Base-by-base conservation (phyloP, 345 rosid species). In the Kandelia obovata region DNA sequence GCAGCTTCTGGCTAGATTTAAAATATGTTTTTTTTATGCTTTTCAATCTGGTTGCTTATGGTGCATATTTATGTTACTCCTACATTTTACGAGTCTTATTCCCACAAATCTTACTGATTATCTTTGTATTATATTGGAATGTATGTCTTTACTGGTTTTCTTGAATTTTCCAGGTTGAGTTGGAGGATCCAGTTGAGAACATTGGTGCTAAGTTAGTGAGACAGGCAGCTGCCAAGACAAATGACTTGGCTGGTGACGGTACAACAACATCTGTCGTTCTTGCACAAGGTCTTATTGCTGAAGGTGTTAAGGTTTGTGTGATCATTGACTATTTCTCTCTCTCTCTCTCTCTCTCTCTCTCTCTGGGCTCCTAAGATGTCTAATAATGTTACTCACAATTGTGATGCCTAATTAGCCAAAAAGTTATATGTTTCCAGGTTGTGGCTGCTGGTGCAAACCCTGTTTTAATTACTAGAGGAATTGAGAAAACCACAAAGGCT, bases 361-460 rank as follows among this genome's bases (percentile, higher is more conserved):
- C 59, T 25, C 0, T 1, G 31, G 23, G 17, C 28, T 21, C 59
- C 59, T 56, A 2, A 16, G 19, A 43, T 43, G 10, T 16, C 13
- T 56, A 3, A 8, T 25, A 56, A 21, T 16, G 59, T 25, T 10
- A 10, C 11, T 56, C 30, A 4, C 28, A 25, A 17, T 56, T 0
- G 0, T 56, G 59, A 56, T 25, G 13, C 11, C 11, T 25, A 56
- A 56, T 56, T 56, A 16, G 23, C 49, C 0, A 43, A 11, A 43
- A 43, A 2, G 5, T 13, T 43, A 13, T 32, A 5, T 13, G 51
- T 35, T 10, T 79, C 58, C 75, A 92, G 98, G 98, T 95, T 62
- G 99, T 95, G 53, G 98, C 98, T 70, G 99, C 99, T 39, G 99
- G 99, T 62, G 99, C 99, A 19, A 95, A 95, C 72, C 99, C 98